Percentiles rank a stretch among this genome's conserved stretches.
Conservation (phyloP, 352 stramenopile genomes). For the Blastocystis sp. region DNA sequence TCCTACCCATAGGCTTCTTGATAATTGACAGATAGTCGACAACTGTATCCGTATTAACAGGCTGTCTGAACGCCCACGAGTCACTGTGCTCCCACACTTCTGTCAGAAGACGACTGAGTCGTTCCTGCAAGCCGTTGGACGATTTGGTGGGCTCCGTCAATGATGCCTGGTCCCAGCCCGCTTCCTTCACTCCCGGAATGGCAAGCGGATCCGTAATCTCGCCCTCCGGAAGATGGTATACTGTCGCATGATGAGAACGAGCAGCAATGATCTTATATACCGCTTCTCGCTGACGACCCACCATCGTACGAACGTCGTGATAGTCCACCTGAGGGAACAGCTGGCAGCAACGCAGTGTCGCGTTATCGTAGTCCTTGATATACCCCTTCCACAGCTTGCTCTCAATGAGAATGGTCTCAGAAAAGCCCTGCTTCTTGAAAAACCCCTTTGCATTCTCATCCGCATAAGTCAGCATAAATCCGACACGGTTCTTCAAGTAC, state of each 20-base stretch:
- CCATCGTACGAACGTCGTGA: constrained; percentile 82
- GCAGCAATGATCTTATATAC: constrained; percentile 62
- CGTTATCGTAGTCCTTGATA: constrained; percentile 99
- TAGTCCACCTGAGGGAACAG: constrained; percentile 93
- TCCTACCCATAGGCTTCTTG: constrained; percentile 77
- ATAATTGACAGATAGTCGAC: constrained; percentile 91
- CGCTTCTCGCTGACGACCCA: constrained; percentile 76
- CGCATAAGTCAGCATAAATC: constrained; percentile 55
- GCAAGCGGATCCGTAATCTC: constrained; percentile 57
- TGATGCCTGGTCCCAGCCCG: constrained; percentile 64
- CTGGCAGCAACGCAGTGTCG: constrained; percentile 96
- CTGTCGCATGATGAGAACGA: neutral
- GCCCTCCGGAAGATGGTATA: constrained; percentile 27
- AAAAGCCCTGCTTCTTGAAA: constrained; percentile 61
- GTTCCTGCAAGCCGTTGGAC: constrained; percentile 5
- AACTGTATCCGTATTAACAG: constrained; percentile 83
- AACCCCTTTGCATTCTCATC: constrained; percentile 56
- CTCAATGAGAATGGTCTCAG: constrained; percentile 67
- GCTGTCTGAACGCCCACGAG: constrained; percentile 90
- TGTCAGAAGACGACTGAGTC: constrained; percentile 65
- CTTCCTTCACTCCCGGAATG: constrained; percentile 68
- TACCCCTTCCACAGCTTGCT: constrained; percentile 83
- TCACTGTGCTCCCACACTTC: constrained; percentile 82
- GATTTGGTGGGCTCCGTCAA: neutral
- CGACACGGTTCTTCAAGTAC: constrained; percentile 72